A percentile compares a stretch with the other conserved stretches of the same genome.
These are phyloP conservation scores for Solanum boliviense DNA, from an alignment of 257 asterid genomes.

Conservation along the genomic window DNA sequence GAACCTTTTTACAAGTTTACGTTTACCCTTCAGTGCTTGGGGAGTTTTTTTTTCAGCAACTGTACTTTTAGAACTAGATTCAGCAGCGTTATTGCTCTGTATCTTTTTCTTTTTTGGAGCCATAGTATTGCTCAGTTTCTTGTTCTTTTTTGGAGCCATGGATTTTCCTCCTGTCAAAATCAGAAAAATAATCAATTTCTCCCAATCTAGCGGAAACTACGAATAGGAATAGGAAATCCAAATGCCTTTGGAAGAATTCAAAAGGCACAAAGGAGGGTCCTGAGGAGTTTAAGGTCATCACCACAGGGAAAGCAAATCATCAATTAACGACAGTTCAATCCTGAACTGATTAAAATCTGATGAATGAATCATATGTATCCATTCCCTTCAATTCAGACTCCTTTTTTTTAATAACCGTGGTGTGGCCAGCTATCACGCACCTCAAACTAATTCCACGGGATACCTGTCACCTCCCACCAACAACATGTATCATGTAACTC, in stretches of 20 bases:
- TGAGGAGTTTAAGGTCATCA: neutral
- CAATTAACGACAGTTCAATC: neutral
- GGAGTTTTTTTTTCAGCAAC: neutral
- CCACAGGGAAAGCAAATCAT: neutral
- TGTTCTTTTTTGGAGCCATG: slow-evolving; percentile 26
- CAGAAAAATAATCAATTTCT: neutral
- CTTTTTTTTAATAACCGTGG: neutral
- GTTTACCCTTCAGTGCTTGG: neutral
- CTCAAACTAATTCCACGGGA: neutral
- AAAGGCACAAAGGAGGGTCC: neutral
- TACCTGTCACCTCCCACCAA: neutral
- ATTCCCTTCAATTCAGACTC: neutral
- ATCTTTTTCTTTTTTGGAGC: slow-evolving; percentile 13
- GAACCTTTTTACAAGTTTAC: slow-evolving; percentile 14
- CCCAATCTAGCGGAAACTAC: neutral
- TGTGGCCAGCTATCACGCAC: neutral
- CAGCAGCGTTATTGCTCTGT: slow-evolving; percentile 11
- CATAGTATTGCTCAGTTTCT: slow-evolving; percentile 21
- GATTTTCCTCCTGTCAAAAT: slow-evolving; percentile 3
- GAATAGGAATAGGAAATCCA: neutral
- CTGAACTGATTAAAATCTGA: neutral
- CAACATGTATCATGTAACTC: neutral
- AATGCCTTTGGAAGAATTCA: neutral
- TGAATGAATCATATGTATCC: neutral
- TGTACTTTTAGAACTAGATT: neutral